These are phyloP conservation scores for Auricularia cornea DNA, from an alignment of 768 basidiomycete species.

Conservation along the genomic window DNA sequence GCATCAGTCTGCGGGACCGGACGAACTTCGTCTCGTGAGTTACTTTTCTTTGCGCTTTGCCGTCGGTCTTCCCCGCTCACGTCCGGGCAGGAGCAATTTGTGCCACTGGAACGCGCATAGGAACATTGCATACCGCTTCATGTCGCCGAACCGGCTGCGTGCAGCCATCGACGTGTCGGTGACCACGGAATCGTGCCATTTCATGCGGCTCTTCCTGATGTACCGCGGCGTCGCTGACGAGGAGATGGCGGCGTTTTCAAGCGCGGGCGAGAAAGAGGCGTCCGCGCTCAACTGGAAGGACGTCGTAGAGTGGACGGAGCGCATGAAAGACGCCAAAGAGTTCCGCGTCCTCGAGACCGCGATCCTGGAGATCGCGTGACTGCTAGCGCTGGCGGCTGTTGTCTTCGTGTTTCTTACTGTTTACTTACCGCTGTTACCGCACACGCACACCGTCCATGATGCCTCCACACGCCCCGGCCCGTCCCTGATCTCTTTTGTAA, in stretches of 20 bases:
- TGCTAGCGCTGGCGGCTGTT: no score
- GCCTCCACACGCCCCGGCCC: no score
- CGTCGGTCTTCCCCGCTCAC: slow-evolving; percentile 5
- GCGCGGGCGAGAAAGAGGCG: slow-evolving; percentile 81
- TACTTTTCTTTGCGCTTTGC: slow-evolving; percentile 8
- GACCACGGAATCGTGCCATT: slow-evolving; percentile 70
- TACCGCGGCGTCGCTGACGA: slow-evolving; percentile 73
- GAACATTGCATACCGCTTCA: slow-evolving; percentile 86
- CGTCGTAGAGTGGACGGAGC: slow-evolving; percentile 71
- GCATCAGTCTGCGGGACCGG: slow-evolving; percentile 73
- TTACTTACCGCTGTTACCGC: no score
- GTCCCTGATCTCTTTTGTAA: background rate
- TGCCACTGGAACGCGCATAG: slow-evolving; percentile 65
- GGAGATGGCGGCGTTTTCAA: slow-evolving; percentile 64
- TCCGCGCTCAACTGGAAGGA: slow-evolving; percentile 75
- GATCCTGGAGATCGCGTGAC: slow-evolving; percentile 50
- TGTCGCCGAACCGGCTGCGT: slow-evolving; percentile 68
- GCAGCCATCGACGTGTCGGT: slow-evolving; percentile 83
- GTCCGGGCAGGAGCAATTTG: slow-evolving; percentile 55
- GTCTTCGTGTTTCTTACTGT: no score
- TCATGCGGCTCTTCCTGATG: slow-evolving; percentile 80
- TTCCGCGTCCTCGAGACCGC: slow-evolving; percentile 78
- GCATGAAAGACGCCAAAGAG: slow-evolving; percentile 61
- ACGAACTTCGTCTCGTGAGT: slow-evolving; percentile 76
- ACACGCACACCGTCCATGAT: no score